phyloP scores from a whole-genome alignment of 2,329 filamentous ascomycete species.

The Calonectria pteridis region DNA sequence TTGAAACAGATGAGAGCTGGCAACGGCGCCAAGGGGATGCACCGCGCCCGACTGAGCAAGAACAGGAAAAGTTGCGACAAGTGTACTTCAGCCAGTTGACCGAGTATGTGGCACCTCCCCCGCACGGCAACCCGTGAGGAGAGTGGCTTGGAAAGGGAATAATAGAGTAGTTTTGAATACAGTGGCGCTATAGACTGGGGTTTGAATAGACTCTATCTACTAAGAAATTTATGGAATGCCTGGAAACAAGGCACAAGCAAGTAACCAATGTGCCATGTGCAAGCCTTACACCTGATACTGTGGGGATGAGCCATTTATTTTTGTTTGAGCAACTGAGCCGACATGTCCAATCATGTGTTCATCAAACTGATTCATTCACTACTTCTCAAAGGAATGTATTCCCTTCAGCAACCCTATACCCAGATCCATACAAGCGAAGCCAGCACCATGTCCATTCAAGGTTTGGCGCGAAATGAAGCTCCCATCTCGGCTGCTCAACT shows the following conservation, averaged over 20 bases:
- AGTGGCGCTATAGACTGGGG: background rate
- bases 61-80: constrained; percentile 2
- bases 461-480: background rate
- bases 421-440: background rate
- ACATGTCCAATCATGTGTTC: background rate
- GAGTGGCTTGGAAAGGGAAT: background rate
- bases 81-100: constrained; percentile 6
- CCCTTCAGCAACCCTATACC: background rate
- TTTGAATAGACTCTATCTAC: background rate
- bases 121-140: background rate
- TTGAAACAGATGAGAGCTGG: constrained; percentile 20
- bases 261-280: background rate
- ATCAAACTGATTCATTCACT: background rate
- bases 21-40: background rate
- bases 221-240: background rate
- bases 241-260: background rate
- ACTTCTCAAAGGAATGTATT: background rate
- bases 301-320: background rate
- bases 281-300: background rate
- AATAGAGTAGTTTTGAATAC: background rate
- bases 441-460: background rate
- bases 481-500: background rate
- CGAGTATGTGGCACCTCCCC: background rate
- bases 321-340: background rate
- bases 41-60: constrained; percentile 3